Evolutionary conservation across 164 flowering plant genomes (phyloP).

Genomic region (Dillenia turbinata): DNA sequence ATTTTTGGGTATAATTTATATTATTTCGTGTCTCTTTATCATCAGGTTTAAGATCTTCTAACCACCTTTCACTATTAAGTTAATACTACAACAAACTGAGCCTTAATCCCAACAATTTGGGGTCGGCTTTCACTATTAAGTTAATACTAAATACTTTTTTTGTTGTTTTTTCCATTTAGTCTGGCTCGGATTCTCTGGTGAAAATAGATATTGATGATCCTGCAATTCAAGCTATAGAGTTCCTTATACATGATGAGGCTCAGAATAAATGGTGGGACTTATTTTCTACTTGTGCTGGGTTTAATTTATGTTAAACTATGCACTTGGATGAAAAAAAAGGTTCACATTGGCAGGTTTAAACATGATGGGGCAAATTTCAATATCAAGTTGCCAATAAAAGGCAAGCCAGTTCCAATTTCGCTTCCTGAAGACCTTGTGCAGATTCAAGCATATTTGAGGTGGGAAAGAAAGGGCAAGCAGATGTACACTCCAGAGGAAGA

Average conservation of each 20-base stretch:
- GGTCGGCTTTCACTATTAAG: too few relatives aligned
- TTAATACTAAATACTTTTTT: neutral
- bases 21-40: too few relatives aligned
- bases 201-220: conserved; percentile 82
- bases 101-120: too few relatives aligned
- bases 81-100: too few relatives aligned
- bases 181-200: conserved; percentile 56
- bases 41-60: too few relatives aligned
- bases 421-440: conserved; percentile 98
- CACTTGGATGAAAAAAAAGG: too few relatives aligned
- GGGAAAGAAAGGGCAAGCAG: conserved; percentile 96
- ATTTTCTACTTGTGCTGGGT: neutral
- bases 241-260: conserved; percentile 74
- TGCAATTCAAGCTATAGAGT: conserved; percentile 72
- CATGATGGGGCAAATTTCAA: conserved; percentile 67
- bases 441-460: conserved; percentile 86
- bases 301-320: neutral
- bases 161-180: conserved; percentile 32
- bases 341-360: conserved; percentile 57
- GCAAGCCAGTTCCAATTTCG: conserved; percentile 27
- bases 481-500: conserved; percentile 87
- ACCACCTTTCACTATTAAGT: too few relatives aligned
- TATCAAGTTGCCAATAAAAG: conserved; percentile 40
- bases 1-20: too few relatives aligned
- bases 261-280: conserved; percentile 59